phyloP scores from a whole-genome alignment of 345 rosid genomes.

The Populus davidiana region DNA sequence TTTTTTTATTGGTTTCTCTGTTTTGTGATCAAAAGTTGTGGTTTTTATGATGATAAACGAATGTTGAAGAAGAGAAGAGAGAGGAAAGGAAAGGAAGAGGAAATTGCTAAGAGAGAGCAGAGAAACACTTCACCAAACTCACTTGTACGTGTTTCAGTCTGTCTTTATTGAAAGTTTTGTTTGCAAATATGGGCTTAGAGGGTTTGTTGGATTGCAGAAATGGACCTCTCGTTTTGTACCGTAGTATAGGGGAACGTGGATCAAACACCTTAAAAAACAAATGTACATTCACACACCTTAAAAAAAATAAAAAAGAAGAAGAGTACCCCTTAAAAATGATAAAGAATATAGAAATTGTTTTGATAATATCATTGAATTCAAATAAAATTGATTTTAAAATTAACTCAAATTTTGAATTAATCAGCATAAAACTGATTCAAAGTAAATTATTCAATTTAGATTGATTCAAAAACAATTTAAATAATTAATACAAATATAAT shows the following conservation, averaged over 20 bases:
- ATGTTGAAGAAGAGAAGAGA: not conserved
- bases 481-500: too few relatives aligned
- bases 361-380: too few relatives aligned
- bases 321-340: too few relatives aligned
- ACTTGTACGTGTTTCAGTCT: not conserved
- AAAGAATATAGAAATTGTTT: too few relatives aligned
- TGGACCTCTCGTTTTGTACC: not conserved
- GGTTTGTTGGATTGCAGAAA: conserved; percentile 6
- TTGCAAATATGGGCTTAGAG: not conserved
- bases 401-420: too few relatives aligned
- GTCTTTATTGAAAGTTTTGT: conserved; percentile 1
- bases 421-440: fast-evolving
- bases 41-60: not conserved
- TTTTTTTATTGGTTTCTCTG: not conserved
- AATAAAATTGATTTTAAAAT: too few relatives aligned
- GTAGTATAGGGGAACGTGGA: too few relatives aligned
- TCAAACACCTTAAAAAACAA: too few relatives aligned
- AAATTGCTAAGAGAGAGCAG: conserved; percentile 7
- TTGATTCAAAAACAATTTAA: fast-evolving
- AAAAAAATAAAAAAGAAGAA: too few relatives aligned
- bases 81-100: conserved; percentile 14
- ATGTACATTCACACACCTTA: too few relatives aligned
- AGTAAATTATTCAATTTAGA: too few relatives aligned
- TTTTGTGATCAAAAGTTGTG: not conserved
- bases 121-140: conserved; percentile 31